Percentiles rank a stretch among this genome's conserved stretches.
Evolutionary conservation across 2,329 filamentous ascomycete genomes (phyloP).

Genomic region (Pseudogymnoascus sp.): DNA sequence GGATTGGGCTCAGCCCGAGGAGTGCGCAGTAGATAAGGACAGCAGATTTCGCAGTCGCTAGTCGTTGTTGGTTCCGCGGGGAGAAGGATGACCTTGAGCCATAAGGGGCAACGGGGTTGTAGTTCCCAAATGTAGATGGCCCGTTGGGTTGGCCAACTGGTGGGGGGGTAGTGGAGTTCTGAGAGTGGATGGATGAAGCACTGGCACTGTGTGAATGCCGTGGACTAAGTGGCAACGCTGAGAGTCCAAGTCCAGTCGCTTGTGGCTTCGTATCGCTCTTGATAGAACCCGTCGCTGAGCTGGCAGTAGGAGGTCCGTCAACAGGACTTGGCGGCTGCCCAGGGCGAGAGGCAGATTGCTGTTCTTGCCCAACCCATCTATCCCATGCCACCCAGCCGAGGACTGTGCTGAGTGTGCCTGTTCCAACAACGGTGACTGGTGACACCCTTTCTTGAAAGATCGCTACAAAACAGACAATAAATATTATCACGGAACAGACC

Average conservation of each 20-base stretch:
- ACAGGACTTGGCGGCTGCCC: conserved; percentile 7
- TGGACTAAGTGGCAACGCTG: conserved; percentile 25
- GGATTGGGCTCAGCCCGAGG: conserved; percentile 84
- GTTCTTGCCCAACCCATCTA: conserved; percentile 71
- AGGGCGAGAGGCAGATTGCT: conserved; percentile 29
- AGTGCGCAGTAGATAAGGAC: conserved; percentile 88
- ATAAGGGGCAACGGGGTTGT: conserved; percentile 32
- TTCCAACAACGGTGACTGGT: conserved; percentile 79
- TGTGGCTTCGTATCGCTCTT: conserved; percentile 19
- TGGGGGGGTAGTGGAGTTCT: conserved; percentile 16
- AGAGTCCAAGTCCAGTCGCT: conserved; percentile 36
- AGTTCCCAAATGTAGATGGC: conserved; percentile 19
- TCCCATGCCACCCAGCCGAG: conserved; percentile 90
- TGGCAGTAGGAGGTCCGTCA: background rate
- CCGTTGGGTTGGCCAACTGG: conserved; percentile 22
- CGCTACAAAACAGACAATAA: conserved; percentile 85
- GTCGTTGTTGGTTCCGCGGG: conserved; percentile 46
- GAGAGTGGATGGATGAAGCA: conserved; percentile 45
- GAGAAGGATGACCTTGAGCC: conserved; percentile 30
- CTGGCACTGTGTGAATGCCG: conserved; percentile 46
- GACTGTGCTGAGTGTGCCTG: conserved; percentile 74
- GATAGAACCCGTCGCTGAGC: background rate
- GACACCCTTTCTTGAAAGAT: conserved; percentile 85
- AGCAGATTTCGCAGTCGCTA: conserved; percentile 85
- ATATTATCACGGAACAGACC: conserved; percentile 89